Percentiles rank a stretch among this genome's conserved stretches.
Conservation (phyloP, 2,329 filamentous ascomycete genomes). For the Aphanocladium album region DNA sequence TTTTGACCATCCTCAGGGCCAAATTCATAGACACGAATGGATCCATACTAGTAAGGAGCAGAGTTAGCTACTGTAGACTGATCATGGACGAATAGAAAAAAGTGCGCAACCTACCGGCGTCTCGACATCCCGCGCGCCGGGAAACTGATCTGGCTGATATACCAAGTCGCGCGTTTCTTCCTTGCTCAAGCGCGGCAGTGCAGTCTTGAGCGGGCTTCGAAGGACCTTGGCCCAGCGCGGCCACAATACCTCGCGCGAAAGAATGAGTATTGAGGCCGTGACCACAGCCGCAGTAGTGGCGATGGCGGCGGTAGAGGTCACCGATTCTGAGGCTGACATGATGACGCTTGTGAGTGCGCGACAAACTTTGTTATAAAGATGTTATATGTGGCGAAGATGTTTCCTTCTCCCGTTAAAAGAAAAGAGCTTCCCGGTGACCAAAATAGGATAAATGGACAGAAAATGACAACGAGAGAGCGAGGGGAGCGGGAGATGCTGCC, state of each 20-base stretch:
- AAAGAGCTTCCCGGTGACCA: background rate
- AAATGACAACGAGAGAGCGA: background rate
- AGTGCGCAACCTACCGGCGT: conserved; percentile 48
- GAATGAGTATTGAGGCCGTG: conserved; percentile 19
- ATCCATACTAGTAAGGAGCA: conserved; percentile 53
- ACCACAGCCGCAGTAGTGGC: conserved; percentile 33
- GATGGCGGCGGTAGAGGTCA: conserved; percentile 35
- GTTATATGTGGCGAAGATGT: background rate
- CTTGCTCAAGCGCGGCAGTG: conserved; percentile 30
- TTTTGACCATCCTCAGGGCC: conserved; percentile 69
- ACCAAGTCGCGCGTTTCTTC: conserved; percentile 34
- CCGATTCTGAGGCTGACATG: conserved; percentile 3
- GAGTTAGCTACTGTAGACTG: background rate
- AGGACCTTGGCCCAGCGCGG: conserved; percentile 36
- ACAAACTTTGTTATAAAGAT: background rate
- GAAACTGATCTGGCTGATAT: conserved; percentile 65
- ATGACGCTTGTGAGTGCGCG: background rate
- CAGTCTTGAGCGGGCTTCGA: conserved; percentile 40
- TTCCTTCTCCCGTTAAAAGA: no score
- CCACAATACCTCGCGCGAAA: conserved; percentile 33
- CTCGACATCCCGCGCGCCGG: conserved; percentile 66
- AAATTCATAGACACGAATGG: conserved; percentile 75
- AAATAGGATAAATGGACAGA: background rate
- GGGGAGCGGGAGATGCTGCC: background rate
- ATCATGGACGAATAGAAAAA: background rate